These are phyloP conservation scores for Ceratocystis alfenasii DNA, from an alignment of 2,329 filamentous ascomycete genomes.

Conservation along the genomic window DNA sequence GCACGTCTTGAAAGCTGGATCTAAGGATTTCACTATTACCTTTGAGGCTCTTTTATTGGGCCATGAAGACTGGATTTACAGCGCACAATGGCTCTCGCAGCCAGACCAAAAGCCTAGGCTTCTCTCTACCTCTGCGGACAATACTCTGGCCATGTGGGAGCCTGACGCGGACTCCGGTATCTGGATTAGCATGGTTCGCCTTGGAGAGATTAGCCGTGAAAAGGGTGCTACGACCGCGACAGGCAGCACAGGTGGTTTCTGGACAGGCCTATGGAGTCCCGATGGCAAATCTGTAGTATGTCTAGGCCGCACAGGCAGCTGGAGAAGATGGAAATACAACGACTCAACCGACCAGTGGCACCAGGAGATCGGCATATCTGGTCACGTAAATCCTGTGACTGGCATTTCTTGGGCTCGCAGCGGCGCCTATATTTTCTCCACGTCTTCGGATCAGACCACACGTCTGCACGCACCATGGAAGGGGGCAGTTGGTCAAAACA, in stretches of 20 bases:
- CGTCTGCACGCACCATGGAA: conserved; percentile 74
- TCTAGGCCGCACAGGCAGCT: conserved; percentile 82
- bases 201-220: conserved; percentile 87
- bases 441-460: conserved; percentile 85
- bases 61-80: conserved; percentile 98
- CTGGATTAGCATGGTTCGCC: conserved; percentile 73
- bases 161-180: conserved; percentile 72
- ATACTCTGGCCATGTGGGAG: conserved; percentile 88
- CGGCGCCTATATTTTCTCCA: conserved; percentile 77
- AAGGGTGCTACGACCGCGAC: conserved; percentile 96
- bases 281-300: conserved; percentile 59
- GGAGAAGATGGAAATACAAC: conserved; percentile 71
- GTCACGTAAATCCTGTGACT: conserved; percentile 71
- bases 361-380: conserved; percentile 64
- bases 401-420: conserved; percentile 73
- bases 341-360: conserved; percentile 54
- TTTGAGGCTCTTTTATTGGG: conserved; percentile 90
- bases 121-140: conserved; percentile 86
- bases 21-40: conserved; percentile 62
- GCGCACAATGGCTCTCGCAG: conserved; percentile 54
- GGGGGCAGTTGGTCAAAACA: conserved; percentile 32
- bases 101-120: conserved; percentile 50
- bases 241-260: conserved; percentile 90
- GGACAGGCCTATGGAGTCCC: conserved; percentile 87
- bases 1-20: conserved; percentile 55